Conservation (phyloP, 148 eudicot species). For the Nyssa sinensis region DNA sequence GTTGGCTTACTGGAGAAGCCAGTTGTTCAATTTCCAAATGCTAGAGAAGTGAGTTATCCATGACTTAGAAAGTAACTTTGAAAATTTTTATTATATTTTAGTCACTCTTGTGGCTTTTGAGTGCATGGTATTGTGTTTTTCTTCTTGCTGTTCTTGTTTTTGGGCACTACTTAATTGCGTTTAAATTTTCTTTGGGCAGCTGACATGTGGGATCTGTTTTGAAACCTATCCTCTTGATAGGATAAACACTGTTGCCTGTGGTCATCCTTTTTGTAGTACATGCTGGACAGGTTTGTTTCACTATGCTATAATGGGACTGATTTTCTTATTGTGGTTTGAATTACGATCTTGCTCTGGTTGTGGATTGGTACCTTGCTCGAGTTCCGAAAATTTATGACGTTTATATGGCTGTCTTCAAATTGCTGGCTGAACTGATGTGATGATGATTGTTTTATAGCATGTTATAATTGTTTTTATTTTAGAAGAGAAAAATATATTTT, state of each 20-base stretch:
- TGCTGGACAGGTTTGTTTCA: slow-evolving; percentile 50
- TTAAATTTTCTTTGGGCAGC: slow-evolving; percentile 24
- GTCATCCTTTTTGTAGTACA: slow-evolving; percentile 43
- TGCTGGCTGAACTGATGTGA: no score
- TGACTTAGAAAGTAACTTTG: not conserved
- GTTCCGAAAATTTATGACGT: not conserved
- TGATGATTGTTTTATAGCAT: no score
- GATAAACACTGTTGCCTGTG: slow-evolving; percentile 37
- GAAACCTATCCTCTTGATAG: slow-evolving; percentile 18
- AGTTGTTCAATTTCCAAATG: slow-evolving; percentile 21
- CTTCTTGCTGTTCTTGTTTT: not conserved
- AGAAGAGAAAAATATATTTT: no score
- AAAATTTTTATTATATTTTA: not conserved
- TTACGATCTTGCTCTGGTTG: not conserved
- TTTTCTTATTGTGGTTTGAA: not conserved
- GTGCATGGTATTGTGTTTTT: not conserved
- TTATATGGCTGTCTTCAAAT: no score
- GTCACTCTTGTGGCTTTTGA: not conserved
- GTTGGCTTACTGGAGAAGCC: slow-evolving; percentile 54
- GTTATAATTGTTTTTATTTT: no score
- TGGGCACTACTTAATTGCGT: not conserved
- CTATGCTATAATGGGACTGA: not conserved
- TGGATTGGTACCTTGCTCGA: not conserved
- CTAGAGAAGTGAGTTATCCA: slow-evolving; percentile 31
- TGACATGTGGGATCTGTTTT: slow-evolving; percentile 44